Conservation (phyloP, 1,284 basidiomycete species). For the Inonotus obliquus region DNA sequence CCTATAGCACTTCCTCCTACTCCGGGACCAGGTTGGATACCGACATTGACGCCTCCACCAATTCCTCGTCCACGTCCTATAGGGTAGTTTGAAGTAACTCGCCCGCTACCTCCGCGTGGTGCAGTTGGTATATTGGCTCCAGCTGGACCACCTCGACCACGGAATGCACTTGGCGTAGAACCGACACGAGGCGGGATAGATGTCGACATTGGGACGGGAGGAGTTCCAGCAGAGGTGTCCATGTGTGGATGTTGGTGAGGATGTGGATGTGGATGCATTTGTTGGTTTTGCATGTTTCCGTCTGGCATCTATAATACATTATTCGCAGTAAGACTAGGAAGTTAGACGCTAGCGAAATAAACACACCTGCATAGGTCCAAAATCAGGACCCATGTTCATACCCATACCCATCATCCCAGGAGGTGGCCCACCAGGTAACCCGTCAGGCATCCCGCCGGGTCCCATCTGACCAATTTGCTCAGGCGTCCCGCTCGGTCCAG, state of each 20-base stretch:
- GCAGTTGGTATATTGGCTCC: slow-evolving; percentile 29
- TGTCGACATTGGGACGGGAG: slow-evolving; percentile 24
- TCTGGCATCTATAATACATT: slow-evolving; percentile 24
- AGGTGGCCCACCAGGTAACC: slow-evolving; percentile 12
- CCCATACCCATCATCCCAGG: slow-evolving; percentile 30
- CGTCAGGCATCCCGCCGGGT: slow-evolving; percentile 14
- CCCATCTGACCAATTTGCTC: slow-evolving; percentile 19
- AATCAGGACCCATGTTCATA: slow-evolving; percentile 30
- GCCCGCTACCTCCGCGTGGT: slow-evolving; percentile 28
- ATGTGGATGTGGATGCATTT: not conserved
- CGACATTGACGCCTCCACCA: slow-evolving; percentile 22
- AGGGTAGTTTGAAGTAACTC: slow-evolving; percentile 17
- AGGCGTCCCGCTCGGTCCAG: slow-evolving; percentile 11
- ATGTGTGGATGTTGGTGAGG: slow-evolving; percentile 39
- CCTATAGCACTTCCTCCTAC: slow-evolving; percentile 35
- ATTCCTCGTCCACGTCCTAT: slow-evolving; percentile 37
- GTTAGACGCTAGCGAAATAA: not conserved
- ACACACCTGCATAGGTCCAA: slow-evolving; percentile 46
- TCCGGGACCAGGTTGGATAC: not conserved
- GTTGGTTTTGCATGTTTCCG: slow-evolving; percentile 24
- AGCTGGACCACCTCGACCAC: slow-evolving; percentile 42
- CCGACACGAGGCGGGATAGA: slow-evolving; percentile 31
- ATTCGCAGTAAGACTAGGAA: not conserved
- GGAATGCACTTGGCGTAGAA: slow-evolving; percentile 46
- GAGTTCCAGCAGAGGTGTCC: slow-evolving; percentile 34